Conservation (phyloP, 805 yeast genomes). For the Ogataea ramenticola region DNA sequence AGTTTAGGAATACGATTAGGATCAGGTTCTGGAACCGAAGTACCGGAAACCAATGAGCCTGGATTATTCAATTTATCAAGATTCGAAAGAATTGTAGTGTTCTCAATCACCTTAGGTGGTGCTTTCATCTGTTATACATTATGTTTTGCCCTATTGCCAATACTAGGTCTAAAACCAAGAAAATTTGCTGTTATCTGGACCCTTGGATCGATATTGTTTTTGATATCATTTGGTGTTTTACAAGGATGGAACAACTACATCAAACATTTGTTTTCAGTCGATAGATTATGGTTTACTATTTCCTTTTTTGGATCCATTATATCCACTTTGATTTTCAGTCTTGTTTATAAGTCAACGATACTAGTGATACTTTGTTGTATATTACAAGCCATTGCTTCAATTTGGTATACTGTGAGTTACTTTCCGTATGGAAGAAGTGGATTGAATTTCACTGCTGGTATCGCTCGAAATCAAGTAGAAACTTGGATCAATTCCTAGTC, state of each 20-base stretch:
- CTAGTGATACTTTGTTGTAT: conserved; percentile 65
- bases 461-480: conserved; percentile 30
- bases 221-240: conserved; percentile 73
- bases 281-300: conserved; percentile 64
- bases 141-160: conserved; percentile 75
- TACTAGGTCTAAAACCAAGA: conserved; percentile 72
- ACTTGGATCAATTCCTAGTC: conserved; percentile 17
- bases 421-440: conserved; percentile 89
- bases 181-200: conserved; percentile 86
- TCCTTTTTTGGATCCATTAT: conserved; percentile 69
- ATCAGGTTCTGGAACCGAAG: not conserved
- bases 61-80: conserved; percentile 49
- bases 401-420: conserved; percentile 80
- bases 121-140: conserved; percentile 65
- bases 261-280: conserved; percentile 59
- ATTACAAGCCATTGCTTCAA: conserved; percentile 67
- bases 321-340: conserved; percentile 63
- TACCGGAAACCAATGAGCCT: conserved; percentile 2
- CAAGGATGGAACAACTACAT: conserved; percentile 81
- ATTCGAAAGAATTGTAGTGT: conserved; percentile 70
- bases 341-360: conserved; percentile 54
- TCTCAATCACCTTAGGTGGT: conserved; percentile 64
- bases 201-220: conserved; percentile 74
- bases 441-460: conserved; percentile 44
- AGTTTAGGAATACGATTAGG: not conserved